phyloP scores from a whole-genome alignment of 768 basidiomycete species.

The Tricholoma furcatifolium region DNA sequence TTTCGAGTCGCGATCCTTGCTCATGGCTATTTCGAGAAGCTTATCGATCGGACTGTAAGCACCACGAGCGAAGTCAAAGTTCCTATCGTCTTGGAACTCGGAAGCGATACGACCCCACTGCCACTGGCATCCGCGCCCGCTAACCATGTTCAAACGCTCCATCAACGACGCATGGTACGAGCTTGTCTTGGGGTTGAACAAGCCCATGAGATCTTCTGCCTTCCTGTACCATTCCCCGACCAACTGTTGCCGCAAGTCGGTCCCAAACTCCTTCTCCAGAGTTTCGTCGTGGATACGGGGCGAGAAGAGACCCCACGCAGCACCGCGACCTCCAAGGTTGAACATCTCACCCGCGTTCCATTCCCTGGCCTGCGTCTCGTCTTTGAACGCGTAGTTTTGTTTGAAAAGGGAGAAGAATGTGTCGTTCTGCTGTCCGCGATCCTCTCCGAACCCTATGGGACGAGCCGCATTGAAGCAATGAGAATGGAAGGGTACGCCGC shows the following conservation, averaged over 20 bases:
- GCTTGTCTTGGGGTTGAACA: slow-evolving; percentile 9
- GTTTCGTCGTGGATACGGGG: slow-evolving; percentile 17
- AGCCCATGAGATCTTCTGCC: slow-evolving; percentile 14
- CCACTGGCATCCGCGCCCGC: slow-evolving; percentile 15
- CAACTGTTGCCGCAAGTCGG: neutral
- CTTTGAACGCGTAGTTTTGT: slow-evolving; percentile 3
- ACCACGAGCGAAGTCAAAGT: slow-evolving; percentile 25
- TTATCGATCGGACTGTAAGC: slow-evolving; percentile 26
- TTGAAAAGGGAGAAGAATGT: slow-evolving; percentile 21
- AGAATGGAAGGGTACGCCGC: slow-evolving; percentile 23
- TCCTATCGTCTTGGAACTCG: slow-evolving; percentile 19
- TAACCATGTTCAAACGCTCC: slow-evolving; percentile 13
- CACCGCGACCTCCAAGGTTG: slow-evolving; percentile 21
- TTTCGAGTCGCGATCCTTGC: slow-evolving; percentile 8
- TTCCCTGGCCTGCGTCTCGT: slow-evolving; percentile 2
- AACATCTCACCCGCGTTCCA: slow-evolving; percentile 24
- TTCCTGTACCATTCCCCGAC: slow-evolving; percentile 9
- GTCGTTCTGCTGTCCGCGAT: slow-evolving; percentile 23
- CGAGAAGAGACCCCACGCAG: slow-evolving; percentile 20
- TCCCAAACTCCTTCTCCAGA: slow-evolving; percentile 1
- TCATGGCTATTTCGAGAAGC: slow-evolving; percentile 26
- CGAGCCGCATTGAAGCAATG: slow-evolving; percentile 25
- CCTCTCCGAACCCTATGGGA: slow-evolving; percentile 16
- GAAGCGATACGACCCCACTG: slow-evolving; percentile 27
- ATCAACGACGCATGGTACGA: slow-evolving; percentile 6